Evolutionary conservation across 176 grass and related monocot genomes (phyloP).

Genomic region (Rhipidocladum racemiflorum): DNA sequence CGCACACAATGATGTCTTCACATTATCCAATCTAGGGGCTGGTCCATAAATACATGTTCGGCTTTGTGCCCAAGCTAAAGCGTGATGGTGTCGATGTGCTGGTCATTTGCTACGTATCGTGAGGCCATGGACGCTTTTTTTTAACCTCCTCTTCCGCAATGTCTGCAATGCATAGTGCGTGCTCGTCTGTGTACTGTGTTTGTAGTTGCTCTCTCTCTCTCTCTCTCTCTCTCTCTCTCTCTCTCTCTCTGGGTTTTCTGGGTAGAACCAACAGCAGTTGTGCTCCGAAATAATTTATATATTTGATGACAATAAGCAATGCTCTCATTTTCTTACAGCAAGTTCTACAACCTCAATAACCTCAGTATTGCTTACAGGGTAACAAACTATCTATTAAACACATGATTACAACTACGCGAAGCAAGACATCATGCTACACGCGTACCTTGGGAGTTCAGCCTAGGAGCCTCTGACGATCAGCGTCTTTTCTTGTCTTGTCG

Average conservation of each 20-base stretch:
- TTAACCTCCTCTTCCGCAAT: too few species aligned
- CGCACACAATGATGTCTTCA: too few species aligned
- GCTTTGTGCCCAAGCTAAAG: neutral
- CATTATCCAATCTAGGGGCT: too few species aligned
- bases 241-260: too few species aligned
- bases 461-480: neutral
- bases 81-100: neutral
- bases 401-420: neutral
- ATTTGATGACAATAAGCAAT: neutral
- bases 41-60: neutral
- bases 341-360: slow-evolving; percentile 14
- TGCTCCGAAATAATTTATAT: neutral
- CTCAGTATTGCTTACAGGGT: neutral
- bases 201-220: too few species aligned
- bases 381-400: neutral
- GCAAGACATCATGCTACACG: slow-evolving; percentile 16
- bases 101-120: too few species aligned
- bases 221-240: too few species aligned
- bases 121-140: too few species aligned
- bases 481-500: neutral
- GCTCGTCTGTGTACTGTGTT: too few species aligned
- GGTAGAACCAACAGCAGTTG: neutral
- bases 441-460: neutral
- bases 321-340: neutral
- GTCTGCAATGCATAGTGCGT: too few species aligned